Percentiles rank a stretch among this genome's conserved stretches.
phyloP scores from a whole-genome alignment of 208 protist species.

The Naegleria fowleri region DNA sequence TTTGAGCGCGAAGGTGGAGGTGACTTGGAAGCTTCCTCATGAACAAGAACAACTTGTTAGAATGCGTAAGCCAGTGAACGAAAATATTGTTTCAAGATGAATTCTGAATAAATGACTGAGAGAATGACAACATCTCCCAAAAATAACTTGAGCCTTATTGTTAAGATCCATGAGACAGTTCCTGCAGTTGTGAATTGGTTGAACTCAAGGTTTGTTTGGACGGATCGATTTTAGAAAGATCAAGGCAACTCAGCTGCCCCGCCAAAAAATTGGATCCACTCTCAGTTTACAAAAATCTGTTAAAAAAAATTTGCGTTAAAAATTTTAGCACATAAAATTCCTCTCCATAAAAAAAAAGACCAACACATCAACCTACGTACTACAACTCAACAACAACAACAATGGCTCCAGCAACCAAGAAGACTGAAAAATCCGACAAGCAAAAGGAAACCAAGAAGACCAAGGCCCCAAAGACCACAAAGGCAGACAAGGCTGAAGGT shows the following conservation, averaged over 20 bases:
- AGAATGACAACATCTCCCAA: no score
- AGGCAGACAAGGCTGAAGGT: neutral
- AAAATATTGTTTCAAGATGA: no score
- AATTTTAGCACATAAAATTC: neutral
- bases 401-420: neutral
- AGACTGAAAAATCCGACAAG: neutral
- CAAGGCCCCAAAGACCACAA: neutral
- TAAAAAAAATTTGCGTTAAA: neutral
- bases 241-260: neutral
- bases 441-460: neutral
- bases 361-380: neutral
- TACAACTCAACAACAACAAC: neutral
- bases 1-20: no score
- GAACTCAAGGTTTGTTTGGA: no score
- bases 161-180: no score
- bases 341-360: neutral
- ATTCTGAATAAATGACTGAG: no score
- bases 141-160: no score
- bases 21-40: no score
- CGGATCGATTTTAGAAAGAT: no score
- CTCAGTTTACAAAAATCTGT: neutral
- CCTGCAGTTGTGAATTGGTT: no score
- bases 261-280: neutral
- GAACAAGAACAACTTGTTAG: no score
- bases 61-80: no score